phyloP scores from a whole-genome alignment of 2,329 filamentous ascomycete species.

The Sarocladium oryzae region DNA sequence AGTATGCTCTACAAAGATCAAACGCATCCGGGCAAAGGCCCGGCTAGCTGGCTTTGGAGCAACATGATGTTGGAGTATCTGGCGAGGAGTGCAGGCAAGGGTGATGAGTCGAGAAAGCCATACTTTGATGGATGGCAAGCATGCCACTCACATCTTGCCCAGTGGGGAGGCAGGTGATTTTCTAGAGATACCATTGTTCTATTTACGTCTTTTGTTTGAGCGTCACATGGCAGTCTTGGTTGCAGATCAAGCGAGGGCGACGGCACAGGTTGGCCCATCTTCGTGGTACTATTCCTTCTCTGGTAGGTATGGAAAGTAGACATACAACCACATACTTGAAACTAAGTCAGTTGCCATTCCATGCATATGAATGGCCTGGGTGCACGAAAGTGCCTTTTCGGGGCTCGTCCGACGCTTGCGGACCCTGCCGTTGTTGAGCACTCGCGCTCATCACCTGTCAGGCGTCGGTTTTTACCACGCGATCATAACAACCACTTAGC shows the following conservation, averaged over 20 bases:
- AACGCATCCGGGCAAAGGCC: conserved; percentile 5
- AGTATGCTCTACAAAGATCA: conserved; percentile 9
- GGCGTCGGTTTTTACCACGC: background rate
- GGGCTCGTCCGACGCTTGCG: too few relatives aligned
- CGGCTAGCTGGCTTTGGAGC: conserved; percentile 8
- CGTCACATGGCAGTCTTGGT: background rate
- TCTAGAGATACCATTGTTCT: background rate
- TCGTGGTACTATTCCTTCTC: background rate
- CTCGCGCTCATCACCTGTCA: background rate
- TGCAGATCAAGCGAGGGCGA: background rate
- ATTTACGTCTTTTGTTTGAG: background rate
- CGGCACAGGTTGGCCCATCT: too few relatives aligned
- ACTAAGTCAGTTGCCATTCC: too few relatives aligned
- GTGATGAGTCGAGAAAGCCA: background rate
- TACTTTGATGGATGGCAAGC: conserved; percentile 7
- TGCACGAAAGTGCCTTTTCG: too few relatives aligned
- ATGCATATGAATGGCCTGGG: too few relatives aligned
- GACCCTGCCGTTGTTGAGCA: background rate
- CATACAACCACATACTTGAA: background rate
- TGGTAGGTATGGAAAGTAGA: background rate
- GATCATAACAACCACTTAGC: background rate
- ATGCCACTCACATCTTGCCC: conserved; percentile 3
- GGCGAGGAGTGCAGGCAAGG: background rate
- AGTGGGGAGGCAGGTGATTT: conserved; percentile 8
- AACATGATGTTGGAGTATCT: conserved; percentile 9